Base-by-base conservation (phyloP, 2,329 filamentous ascomycete genomes). In the Macrophomina tecta region DNA sequence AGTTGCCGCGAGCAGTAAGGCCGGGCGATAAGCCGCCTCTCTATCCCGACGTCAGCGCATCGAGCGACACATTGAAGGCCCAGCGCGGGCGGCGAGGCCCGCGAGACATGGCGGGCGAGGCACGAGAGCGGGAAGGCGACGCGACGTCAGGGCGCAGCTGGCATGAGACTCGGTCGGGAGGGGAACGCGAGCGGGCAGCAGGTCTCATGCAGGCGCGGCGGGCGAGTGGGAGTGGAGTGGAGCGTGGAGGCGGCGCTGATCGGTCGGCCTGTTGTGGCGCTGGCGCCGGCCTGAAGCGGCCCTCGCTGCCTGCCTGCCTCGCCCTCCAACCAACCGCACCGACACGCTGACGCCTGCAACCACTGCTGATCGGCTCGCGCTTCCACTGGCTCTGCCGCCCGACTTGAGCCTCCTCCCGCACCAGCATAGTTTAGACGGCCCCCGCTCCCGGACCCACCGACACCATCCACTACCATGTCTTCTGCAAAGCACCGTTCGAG, bases 381-480 rank as follows among this genome's bases (percentile, higher is more conserved):
- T 51, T 60, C 64, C 64, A 66, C 38, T n/a, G 28, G 52, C 49
- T 49, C 12, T 18, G 14, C 38, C 9, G 34, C 28, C 36, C 11
- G 36, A 36, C 42, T 51, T 49, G 34, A 51, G 46, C 58, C 46
- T 62, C 58, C 32, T 16, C 8, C n/a, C 36, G 30, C 46, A 23
- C 58, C 18, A n/a, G 16, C 46, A n/a, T 62, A 49, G 58, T 49
- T 34, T 53, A 64, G 62, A 55, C 18, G 18, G 62, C 30, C 62
- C 62, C 62, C 62, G 62, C 62, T 7, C 38, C 1, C 49, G 38
- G 62, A 64, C 48, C 62, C 62, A 56, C 62, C 18, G n/a, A 6
- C 51, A 23, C 49, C 42, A 11, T 40, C 40, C n/a, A 45, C n/a
- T 34, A 49, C 40, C 46, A 66, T 66, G 64, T 38, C 64, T 46